Conservation (phyloP, 2,329 filamentous ascomycete genomes). For the Colletotrichum viniferum region DNA sequence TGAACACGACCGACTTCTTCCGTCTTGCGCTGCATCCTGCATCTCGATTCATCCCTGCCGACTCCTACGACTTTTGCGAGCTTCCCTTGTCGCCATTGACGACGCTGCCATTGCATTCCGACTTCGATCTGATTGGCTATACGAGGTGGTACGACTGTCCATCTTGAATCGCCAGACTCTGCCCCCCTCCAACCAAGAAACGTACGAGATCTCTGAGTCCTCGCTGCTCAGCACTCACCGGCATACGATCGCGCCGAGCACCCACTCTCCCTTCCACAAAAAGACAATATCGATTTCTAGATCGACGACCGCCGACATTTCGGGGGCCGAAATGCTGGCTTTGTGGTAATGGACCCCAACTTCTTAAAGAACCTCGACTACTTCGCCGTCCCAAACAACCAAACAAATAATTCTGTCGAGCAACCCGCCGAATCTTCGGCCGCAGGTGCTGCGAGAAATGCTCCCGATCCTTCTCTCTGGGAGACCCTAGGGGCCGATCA, state of each 20-base stretch:
- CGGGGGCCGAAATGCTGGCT: constrained; percentile 40
- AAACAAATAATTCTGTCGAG: constrained; percentile 38
- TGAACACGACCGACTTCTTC: neutral
- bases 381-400: constrained; percentile 42
- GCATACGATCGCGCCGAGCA: neutral
- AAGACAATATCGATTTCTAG: constrained; percentile 7
- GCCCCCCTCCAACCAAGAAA: neutral
- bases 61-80: neutral
- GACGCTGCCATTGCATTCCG: neutral
- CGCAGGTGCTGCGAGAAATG: constrained; percentile 26
- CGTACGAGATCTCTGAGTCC: neutral
- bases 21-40: neutral
- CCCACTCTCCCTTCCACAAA: neutral
- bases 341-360: constrained; percentile 38
- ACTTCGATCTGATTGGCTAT: neutral
- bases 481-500: constrained; percentile 26
- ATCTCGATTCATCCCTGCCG: neutral
- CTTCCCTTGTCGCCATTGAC: neutral
- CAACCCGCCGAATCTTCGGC: constrained; percentile 32
- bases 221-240: neutral
- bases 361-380: constrained; percentile 42
- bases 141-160: constrained; percentile 10
- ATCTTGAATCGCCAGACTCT: neutral
- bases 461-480: constrained; percentile 32
- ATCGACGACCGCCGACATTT: constrained; percentile 23